Evolutionary conservation across 2,329 filamentous ascomycete genomes (phyloP).

Genomic region (Chaetomium sp.): DNA sequence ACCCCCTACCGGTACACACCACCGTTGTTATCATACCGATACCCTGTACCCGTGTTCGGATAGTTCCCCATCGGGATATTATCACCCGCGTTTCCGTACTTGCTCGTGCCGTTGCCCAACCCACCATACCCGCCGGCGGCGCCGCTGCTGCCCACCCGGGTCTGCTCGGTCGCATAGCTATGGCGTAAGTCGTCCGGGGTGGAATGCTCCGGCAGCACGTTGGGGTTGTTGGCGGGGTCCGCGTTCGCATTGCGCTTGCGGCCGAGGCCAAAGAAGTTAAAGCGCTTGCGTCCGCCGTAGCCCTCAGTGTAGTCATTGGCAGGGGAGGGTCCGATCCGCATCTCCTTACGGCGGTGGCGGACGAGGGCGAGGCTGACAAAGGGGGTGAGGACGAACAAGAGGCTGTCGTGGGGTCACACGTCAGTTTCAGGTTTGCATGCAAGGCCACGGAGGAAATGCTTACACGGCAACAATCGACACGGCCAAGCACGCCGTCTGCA

Average conservation of each 20-base stretch:
- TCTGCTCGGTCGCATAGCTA: slow-evolving; percentile 33
- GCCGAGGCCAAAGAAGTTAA: slow-evolving; percentile 24
- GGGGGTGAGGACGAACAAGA: slow-evolving; percentile 40
- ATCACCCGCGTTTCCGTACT: slow-evolving; percentile 15
- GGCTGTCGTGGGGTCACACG: slow-evolving; percentile 30
- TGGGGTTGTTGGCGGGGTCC: slow-evolving; percentile 19
- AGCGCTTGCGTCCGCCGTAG: slow-evolving; percentile 25
- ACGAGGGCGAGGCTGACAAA: slow-evolving; percentile 36
- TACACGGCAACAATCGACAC: slow-evolving; percentile 78
- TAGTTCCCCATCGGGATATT: slow-evolving; percentile 17
- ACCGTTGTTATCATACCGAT: slow-evolving; percentile 21
- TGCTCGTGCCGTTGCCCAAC: slow-evolving; percentile 13
- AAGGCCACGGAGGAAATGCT: slow-evolving; percentile 19
- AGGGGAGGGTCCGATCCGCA: slow-evolving; percentile 45
- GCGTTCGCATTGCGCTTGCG: slow-evolving; percentile 15
- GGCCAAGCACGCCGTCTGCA: slow-evolving; percentile 77
- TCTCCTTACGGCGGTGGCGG: slow-evolving; percentile 43
- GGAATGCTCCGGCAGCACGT: slow-evolving; percentile 30
- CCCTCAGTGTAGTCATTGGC: slow-evolving; percentile 39
- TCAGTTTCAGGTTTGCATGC: not conserved
- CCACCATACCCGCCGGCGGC: slow-evolving; percentile 24
- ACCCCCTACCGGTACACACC: slow-evolving; percentile 4
- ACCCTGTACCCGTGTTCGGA: slow-evolving; percentile 2
- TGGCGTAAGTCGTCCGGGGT: slow-evolving; percentile 29
- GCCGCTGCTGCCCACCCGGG: slow-evolving; percentile 27